Conservation (phyloP, 768 basidiomycete genomes). For the Lactarius indigo region DNA sequence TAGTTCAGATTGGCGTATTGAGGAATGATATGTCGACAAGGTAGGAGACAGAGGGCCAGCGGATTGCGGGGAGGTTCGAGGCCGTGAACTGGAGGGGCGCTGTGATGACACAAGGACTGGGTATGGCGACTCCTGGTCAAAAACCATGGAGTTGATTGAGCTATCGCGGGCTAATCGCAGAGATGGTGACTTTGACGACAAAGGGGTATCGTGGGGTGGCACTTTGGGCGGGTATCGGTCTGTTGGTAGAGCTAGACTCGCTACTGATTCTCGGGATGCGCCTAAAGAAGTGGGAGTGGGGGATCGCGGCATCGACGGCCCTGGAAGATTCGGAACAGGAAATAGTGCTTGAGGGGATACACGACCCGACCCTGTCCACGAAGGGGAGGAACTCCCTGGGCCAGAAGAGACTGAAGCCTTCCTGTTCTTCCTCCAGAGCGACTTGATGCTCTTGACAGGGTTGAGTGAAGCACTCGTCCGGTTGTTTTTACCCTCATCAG, state of each 20-base stretch:
- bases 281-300: neutral
- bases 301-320: constrained; percentile 5
- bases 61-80: constrained; percentile 29
- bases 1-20: neutral
- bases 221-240: constrained; percentile 1
- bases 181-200: constrained; percentile 1
- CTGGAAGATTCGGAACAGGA: constrained; percentile 12
- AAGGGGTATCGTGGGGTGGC: constrained; percentile 2
- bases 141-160: constrained; percentile 50
- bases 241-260: constrained; percentile 13
- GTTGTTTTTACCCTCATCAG: constrained; percentile 36
- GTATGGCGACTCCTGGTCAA: constrained; percentile 74
- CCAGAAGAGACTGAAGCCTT: constrained; percentile 39
- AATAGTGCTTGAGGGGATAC: constrained; percentile 13
- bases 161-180: constrained; percentile 23
- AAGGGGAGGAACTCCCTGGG: constrained; percentile 26
- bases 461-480: constrained; percentile 51
- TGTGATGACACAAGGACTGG: constrained; percentile 36
- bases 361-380: neutral
- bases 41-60: neutral
- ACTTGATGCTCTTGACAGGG: constrained; percentile 70
- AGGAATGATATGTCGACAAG: neutral
- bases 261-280: constrained; percentile 19
- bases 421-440: constrained; percentile 74
- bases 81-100: constrained; percentile 26